Evolutionary conservation across 83 land plant species (phyloP), one percentile per base, ranked within the genome.

Genomic region (Diphasiastrum complanatum): DNA sequence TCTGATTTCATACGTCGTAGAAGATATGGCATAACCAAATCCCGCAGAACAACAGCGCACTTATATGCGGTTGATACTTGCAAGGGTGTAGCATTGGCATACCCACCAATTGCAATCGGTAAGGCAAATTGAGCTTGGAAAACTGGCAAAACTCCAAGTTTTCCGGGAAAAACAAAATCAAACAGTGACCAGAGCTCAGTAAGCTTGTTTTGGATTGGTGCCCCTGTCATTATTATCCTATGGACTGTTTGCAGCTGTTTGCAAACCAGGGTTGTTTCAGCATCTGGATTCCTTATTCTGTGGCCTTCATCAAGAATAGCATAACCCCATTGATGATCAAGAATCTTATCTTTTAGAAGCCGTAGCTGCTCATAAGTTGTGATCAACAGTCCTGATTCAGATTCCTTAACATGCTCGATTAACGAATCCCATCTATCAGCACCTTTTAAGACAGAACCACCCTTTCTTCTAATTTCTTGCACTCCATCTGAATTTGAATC

Each of bases 91-190:
- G 99, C 96, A 83, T 93, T 93, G 2, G 91, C 85, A 78, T 93
- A 93, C 1, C 99, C 99, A 47, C 99, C 99, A 68, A 93, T 85
- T 36, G 82, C 47, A 53, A 93, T 93, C 0, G 99, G 99, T 45
- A 83, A 77, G 22, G 91, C 74, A 75, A 93, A 93, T 45, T 93
- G 96, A 33, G 86, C 79, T 75, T 93, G 96, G 81, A 93, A 93
- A 28, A 93, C 92, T 55, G 99, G 99, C 54, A 93, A 68, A 20
- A 93, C 99, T n/a, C 99, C 99, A 50, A 93, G 62, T 66, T 93
- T 93, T 27, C 99, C 99, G 41, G 99, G 99, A 69, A 93, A 93
- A 18, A 88, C 91, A 78, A 93, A 93, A 73, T 88, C 96, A 76
- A 93, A 85, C 31, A 88, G 81, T 14, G 96, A 88, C 99, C 96